Evolutionary conservation across 192 early-diverging fungal species (phyloP).

Genomic region (Lobosporangium transversale): DNA sequence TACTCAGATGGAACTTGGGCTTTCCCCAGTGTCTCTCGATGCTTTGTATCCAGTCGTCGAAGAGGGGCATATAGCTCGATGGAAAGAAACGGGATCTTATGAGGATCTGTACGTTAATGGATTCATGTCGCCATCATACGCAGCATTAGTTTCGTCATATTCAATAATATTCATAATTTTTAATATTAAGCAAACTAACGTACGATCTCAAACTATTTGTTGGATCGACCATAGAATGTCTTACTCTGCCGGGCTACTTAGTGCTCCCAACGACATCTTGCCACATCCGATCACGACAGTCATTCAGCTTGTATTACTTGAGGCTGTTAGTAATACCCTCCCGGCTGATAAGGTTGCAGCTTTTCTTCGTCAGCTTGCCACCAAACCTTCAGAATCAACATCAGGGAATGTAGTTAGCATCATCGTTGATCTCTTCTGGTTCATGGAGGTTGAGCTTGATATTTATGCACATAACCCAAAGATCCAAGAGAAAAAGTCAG

Average conservation of each 20-base stretch:
- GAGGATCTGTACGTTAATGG: slow-evolving; percentile 16
- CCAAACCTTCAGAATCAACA: neutral
- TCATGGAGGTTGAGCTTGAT: slow-evolving; percentile 37
- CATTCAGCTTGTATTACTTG: slow-evolving; percentile 9
- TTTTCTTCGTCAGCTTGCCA: slow-evolving; percentile 12
- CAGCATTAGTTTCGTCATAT: too few species aligned
- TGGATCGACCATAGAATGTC: neutral
- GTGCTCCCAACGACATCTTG: slow-evolving; percentile 5
- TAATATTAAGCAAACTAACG: too few species aligned
- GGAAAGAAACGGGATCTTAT: slow-evolving; percentile 22
- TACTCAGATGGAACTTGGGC: too few species aligned
- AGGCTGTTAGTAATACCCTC: slow-evolving; percentile 4
- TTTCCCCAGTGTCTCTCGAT: too few species aligned
- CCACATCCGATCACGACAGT: slow-evolving; percentile 9
- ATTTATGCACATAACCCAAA: too few species aligned
- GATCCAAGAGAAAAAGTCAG: too few species aligned
- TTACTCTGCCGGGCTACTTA: neutral
- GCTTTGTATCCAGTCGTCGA: too few species aligned
- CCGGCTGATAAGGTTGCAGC: neutral
- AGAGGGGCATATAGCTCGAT: slow-evolving; percentile 11
- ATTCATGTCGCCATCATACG: neutral
- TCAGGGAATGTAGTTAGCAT: slow-evolving; percentile 10
- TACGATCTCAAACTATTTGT: too few species aligned
- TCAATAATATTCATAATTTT: too few species aligned
- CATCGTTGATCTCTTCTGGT: slow-evolving; percentile 42